A percentile compares a stretch with the other conserved stretches of the same genome.
Evolutionary conservation across 1,284 basidiomycete species (phyloP).

Genomic region (Microbotryomycetes sp.): DNA sequence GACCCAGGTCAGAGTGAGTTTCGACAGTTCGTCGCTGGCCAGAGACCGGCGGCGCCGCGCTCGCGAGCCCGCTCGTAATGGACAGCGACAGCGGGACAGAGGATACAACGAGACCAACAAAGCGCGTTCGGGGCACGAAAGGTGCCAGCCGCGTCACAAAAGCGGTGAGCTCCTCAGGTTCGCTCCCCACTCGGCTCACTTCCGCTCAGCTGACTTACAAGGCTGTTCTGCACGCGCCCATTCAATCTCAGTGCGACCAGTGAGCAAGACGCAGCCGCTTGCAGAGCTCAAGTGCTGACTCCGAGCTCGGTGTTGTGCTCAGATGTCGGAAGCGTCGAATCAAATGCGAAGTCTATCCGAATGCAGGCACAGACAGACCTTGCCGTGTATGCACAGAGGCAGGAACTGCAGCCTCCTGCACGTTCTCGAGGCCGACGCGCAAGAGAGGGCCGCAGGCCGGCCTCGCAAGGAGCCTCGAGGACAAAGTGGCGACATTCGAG

Average conservation of each 20-base stretch:
- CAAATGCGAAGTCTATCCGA: constrained; percentile 18
- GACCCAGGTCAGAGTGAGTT: no score
- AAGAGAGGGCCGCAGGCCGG: constrained; percentile 26
- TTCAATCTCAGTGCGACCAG: constrained; percentile 4
- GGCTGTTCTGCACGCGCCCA: no score
- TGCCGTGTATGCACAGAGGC: constrained; percentile 25
- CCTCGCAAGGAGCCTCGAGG: constrained; percentile 9
- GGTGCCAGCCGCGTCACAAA: no score
- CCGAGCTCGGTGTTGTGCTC: background rate
- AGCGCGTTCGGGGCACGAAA: constrained; percentile 18
- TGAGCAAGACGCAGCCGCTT: background rate
- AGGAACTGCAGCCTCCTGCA: constrained; percentile 7
- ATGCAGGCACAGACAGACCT: constrained; percentile 8
- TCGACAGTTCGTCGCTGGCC: no score
- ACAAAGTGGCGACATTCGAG: constrained; percentile 10
- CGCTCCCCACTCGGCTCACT: no score
- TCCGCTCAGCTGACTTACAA: no score
- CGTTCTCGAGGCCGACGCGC: constrained; percentile 16
- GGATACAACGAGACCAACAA: constrained; percentile 8
- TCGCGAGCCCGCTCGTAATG: no score
- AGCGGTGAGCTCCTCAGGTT: no score
- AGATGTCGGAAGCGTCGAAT: constrained; percentile 15
- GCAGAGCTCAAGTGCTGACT: background rate
- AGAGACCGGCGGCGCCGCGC: no score
- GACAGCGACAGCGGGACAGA: background rate